Base-by-base conservation (phyloP, 2,329 filamentous ascomycete genomes). In the Cladosporium sp. region DNA sequence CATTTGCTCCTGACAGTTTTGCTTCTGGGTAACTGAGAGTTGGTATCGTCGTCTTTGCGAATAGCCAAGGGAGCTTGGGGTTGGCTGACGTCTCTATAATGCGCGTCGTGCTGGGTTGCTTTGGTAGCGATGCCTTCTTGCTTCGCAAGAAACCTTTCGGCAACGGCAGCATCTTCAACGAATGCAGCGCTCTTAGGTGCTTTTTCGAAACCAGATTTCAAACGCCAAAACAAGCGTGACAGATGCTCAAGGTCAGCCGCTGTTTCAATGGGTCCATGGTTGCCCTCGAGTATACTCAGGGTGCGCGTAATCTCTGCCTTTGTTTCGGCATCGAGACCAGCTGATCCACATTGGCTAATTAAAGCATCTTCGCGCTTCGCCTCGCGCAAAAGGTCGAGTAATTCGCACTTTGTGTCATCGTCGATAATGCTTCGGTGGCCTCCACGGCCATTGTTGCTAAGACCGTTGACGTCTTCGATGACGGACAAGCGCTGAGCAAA, bases 211-310 rank as follows among this genome's bases (percentile, higher is more conserved):
- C 54, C 55, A 9, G 50, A 45, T 38, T 55, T 58, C 13, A 61
- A 32, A 40, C 58, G 55, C 14, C 59, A 55, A 31, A 59, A 61
- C 52, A 58, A 52, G 4, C 44, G 22, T 10, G 40, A 40, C 18
- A 61, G 34, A 3, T 51, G 56, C 43, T 61, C 55, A 9, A 58
- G 45, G 37, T 57, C 53, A 8, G 56, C 55, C 3, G 53, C 52
- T 7, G 54, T 49, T 4, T 53, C 51, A 7, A 43, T 38, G 3
- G 58, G 53, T 16, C 18, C 40, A 16, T 57, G 49, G 11, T 54
- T 57, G n/a, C 62, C 62, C 52, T 64, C 62, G 5, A 64, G 54
- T 22, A 59, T 48, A 2, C 58, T 61, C 6, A 62, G 49, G 2
- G 62, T 58, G n/a, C 43, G 44, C 9, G 38, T 55, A 31, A 61